Conservation (phyloP, 768 basidiomycete species). For the Porpolomopsis calyptriformis region DNA sequence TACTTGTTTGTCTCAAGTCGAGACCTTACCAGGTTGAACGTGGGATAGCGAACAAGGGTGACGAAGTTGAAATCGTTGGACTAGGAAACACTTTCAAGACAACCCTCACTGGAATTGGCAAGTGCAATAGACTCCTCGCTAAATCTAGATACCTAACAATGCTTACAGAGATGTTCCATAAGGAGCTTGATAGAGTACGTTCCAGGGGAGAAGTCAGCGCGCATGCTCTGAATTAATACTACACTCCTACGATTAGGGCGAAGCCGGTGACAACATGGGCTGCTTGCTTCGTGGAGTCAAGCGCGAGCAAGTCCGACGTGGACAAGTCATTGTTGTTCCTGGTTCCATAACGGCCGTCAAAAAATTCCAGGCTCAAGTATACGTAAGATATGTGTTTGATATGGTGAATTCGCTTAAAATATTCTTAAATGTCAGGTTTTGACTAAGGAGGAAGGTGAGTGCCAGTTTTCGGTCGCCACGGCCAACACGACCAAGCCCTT, state of each 20-base stretch:
- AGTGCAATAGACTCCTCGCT: slow-evolving; percentile 14
- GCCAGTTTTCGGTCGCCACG: not conserved
- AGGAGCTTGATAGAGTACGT: slow-evolving; percentile 86
- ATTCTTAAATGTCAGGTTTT: slow-evolving; percentile 41
- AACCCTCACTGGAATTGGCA: slow-evolving; percentile 88
- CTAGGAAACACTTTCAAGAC: slow-evolving; percentile 77
- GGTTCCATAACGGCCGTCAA: slow-evolving; percentile 90
- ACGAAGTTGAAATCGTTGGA: slow-evolving; percentile 89
- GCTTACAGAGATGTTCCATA: slow-evolving; percentile 93
- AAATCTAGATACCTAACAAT: slow-evolving; percentile 2
- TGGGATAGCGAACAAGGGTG: slow-evolving; percentile 82
- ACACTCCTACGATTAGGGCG: slow-evolving; percentile 41
- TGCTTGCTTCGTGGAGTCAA: slow-evolving; percentile 93
- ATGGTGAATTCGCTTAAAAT: not conserved
- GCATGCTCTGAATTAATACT: too few relatives aligned
- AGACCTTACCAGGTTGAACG: slow-evolving; percentile 62
- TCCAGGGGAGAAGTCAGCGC: not conserved
- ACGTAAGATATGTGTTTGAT: slow-evolving; percentile 33
- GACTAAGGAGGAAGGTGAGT: slow-evolving; percentile 72
- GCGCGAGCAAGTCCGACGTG: slow-evolving; percentile 89
- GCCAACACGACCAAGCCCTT: slow-evolving; percentile 10
- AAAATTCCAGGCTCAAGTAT: slow-evolving; percentile 91
- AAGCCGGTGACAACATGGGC: slow-evolving; percentile 99
- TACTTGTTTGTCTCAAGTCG: not conserved
- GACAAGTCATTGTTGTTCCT: slow-evolving; percentile 82